Conservation (phyloP, 2,329 filamentous ascomycete genomes). For the Aspergillus ruber region DNA sequence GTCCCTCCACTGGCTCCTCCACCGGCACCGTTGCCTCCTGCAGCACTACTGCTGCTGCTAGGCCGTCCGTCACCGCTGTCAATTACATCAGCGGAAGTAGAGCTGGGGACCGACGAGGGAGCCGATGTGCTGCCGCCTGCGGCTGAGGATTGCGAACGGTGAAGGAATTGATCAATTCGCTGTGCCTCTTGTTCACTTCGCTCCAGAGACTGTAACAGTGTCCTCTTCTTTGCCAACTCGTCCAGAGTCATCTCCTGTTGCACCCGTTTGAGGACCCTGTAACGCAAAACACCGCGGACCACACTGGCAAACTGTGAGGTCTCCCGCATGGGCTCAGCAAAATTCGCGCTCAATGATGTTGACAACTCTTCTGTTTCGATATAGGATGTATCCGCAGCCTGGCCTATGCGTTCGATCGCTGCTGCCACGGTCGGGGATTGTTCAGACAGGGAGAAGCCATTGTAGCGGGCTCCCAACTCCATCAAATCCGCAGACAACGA, state of each 20-base stretch:
- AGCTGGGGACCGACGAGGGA: slow-evolving; percentile 44
- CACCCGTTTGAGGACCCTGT: slow-evolving; percentile 85
- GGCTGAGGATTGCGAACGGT: slow-evolving; percentile 39
- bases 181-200: slow-evolving; percentile 87
- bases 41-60: slow-evolving; percentile 35
- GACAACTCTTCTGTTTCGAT: slow-evolving; percentile 91
- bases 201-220: slow-evolving; percentile 80
- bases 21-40: background rate
- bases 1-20: background rate
- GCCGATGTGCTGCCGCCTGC: slow-evolving; percentile 43
- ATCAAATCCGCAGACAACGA: slow-evolving; percentile 80
- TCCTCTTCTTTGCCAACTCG: slow-evolving; percentile 79
- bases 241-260: slow-evolving; percentile 97
- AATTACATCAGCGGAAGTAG: slow-evolving; percentile 32
- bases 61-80: slow-evolving; percentile 40
- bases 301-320: slow-evolving; percentile 96
- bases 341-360: slow-evolving; percentile 78
- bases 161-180: slow-evolving; percentile 88
- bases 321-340: slow-evolving; percentile 96
- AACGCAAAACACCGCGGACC: slow-evolving; percentile 79
- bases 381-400: slow-evolving; percentile 92
- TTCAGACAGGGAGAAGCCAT: slow-evolving; percentile 92
- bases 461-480: slow-evolving; percentile 91
- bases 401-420: slow-evolving; percentile 88
- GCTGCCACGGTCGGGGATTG: slow-evolving; percentile 80